A percentile compares a stretch with the other conserved stretches of the same genome.
These are phyloP conservation scores for Boletus vinaceobasis DNA, from an alignment of 768 basidiomycete genomes.

Conservation along the genomic window DNA sequence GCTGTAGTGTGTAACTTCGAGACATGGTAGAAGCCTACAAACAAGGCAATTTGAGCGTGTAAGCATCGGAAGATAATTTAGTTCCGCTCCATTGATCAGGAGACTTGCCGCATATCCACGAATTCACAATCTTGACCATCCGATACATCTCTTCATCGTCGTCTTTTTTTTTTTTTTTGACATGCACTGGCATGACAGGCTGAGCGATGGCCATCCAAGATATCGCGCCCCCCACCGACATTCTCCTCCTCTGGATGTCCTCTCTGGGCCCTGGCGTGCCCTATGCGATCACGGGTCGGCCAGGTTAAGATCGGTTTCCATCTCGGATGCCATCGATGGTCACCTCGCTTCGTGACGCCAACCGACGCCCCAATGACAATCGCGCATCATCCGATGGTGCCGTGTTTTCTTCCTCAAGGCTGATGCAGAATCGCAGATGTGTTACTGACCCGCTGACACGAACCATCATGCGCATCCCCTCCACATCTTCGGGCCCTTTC, in stretches of 20 bases:
- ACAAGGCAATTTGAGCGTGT: too few species aligned
- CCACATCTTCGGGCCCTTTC: not conserved
- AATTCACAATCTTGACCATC: not conserved
- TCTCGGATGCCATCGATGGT: not conserved
- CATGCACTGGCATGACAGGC: not conserved
- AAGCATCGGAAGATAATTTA: not conserved
- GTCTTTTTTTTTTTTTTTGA: not conserved
- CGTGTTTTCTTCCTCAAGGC: not conserved
- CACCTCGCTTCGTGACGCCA: not conserved
- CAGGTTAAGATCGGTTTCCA: not conserved
- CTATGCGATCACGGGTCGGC: not conserved
- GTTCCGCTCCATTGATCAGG: not conserved
- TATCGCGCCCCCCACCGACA: not conserved
- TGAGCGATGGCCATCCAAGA: not conserved
- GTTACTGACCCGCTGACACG: too few species aligned
- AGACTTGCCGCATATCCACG: too few species aligned
- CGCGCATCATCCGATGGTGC: not conserved
- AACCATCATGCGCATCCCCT: not conserved
- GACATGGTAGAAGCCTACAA: too few species aligned
- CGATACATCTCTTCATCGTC: not conserved
- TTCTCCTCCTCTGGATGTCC: not conserved
- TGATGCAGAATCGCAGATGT: not conserved
- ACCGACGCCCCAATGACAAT: not conserved
- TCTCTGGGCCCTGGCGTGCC: not conserved
- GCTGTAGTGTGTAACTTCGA: too few species aligned